These are phyloP conservation scores for Kluyveromyces lactis DNA, from an alignment of 805 yeast genomes.

Conservation along the genomic window DNA sequence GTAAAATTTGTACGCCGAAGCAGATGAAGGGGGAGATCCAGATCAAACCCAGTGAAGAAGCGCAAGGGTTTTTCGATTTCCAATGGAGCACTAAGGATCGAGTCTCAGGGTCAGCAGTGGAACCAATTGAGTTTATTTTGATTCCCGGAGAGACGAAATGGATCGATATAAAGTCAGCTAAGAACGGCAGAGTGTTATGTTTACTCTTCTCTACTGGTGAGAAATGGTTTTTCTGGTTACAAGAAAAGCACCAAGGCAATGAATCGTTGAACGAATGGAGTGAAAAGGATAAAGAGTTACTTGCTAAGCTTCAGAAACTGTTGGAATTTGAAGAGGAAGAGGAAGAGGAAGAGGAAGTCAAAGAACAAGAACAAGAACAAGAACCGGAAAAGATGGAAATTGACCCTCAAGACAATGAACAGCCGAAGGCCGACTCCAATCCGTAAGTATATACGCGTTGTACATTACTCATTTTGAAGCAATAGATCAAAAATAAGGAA, in stretches of 20 bases:
- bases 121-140: slow-evolving; percentile 43
- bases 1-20: slow-evolving; percentile 47
- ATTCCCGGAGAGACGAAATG: slow-evolving; percentile 83
- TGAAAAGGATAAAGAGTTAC: slow-evolving; percentile 45
- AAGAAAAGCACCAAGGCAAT: slow-evolving; percentile 53
- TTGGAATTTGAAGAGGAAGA: slow-evolving; percentile 30
- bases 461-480: background rate
- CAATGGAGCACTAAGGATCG: slow-evolving; percentile 27
- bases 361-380: slow-evolving; percentile 13
- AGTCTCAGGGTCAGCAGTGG: slow-evolving; percentile 18
- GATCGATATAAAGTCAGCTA: slow-evolving; percentile 59
- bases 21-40: slow-evolving; percentile 43
- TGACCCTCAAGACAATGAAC: background rate
- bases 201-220: slow-evolving; percentile 63
- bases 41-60: slow-evolving; percentile 27
- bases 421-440: slow-evolving; percentile 4
- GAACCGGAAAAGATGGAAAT: slow-evolving; percentile 13
- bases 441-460: slow-evolving; percentile 4
- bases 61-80: slow-evolving; percentile 28
- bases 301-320: slow-evolving; percentile 42
- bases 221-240: slow-evolving; percentile 59
- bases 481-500: background rate
- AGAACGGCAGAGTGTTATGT: slow-evolving; percentile 68
- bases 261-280: slow-evolving; percentile 39
- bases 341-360: slow-evolving; percentile 15